Evolutionary conservation across 2,329 filamentous ascomycete species (phyloP).

Genomic region (Colletotrichum sp.): DNA sequence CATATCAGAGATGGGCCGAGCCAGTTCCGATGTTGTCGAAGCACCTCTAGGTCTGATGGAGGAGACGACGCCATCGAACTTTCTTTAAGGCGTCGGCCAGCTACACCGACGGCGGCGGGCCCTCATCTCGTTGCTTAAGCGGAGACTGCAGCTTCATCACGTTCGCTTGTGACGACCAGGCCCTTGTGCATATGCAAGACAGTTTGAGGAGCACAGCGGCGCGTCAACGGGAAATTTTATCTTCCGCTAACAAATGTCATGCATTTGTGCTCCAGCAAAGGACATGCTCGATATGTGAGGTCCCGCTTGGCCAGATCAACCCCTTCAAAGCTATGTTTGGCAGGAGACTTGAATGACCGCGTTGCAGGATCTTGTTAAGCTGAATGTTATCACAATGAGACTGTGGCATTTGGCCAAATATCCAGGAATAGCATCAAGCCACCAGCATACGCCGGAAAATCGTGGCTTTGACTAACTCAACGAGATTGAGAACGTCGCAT

Average conservation of each 20-base stretch:
- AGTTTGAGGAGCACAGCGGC: not conserved
- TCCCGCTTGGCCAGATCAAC: not conserved
- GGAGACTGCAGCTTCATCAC: conserved; percentile 12
- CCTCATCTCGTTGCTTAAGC: not conserved
- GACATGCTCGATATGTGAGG: not conserved
- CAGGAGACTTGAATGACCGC: not conserved
- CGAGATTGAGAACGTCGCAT: not conserved
- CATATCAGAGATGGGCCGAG: not conserved
- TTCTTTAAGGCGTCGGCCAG: not conserved
- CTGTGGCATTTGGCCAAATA: not conserved
- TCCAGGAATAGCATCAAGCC: not conserved
- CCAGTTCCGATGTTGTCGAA: not conserved
- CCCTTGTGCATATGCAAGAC: conserved; percentile 1
- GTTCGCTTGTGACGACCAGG: not conserved
- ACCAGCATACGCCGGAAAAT: not conserved
- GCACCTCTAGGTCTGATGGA: not conserved
- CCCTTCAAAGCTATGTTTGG: not conserved
- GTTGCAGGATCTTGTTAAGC: not conserved
- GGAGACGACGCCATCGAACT: not conserved
- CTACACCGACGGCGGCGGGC: not conserved
- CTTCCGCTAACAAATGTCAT: not conserved
- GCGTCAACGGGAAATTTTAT: not conserved
- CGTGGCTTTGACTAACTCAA: not conserved
- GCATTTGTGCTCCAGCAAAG: not conserved
- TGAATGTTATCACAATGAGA: not conserved